Evolutionary conservation across 2,329 filamentous ascomycete species (phyloP).

Genomic region (Leptographium radiaticola): DNA sequence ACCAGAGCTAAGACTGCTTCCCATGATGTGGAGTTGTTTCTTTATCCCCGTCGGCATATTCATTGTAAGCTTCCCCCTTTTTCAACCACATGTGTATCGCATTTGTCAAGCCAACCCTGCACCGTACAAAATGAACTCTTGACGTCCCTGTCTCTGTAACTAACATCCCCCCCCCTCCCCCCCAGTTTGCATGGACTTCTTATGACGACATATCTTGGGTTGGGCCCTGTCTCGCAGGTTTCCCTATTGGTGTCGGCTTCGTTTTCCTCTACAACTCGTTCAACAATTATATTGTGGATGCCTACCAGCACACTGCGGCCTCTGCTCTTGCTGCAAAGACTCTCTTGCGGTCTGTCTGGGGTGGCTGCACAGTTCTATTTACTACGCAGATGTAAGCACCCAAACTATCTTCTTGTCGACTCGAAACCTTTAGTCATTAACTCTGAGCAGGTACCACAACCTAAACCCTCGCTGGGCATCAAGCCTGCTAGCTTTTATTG

Average conservation of each 20-base stretch:
- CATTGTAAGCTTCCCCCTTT: slow-evolving; percentile 15
- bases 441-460: not conserved
- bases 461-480: slow-evolving; percentile 13
- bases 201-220: slow-evolving; percentile 21
- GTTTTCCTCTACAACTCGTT: slow-evolving; percentile 25
- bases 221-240: slow-evolving; percentile 17
- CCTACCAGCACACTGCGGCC: slow-evolving; percentile 32
- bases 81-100: not conserved
- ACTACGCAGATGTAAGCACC: slow-evolving; percentile 20
- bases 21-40: slow-evolving; percentile 33
- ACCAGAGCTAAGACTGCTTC: slow-evolving; percentile 18
- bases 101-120: not conserved
- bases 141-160: not conserved
- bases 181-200: slow-evolving; percentile 20
- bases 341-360: slow-evolving; percentile 39
- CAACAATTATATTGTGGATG: slow-evolving; percentile 47
- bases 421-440: slow-evolving; percentile 4
- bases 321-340: slow-evolving; percentile 48
- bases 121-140: not conserved
- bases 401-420: slow-evolving; percentile 26
- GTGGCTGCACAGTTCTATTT: slow-evolving; percentile 37
- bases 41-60: slow-evolving; percentile 42
- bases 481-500: slow-evolving; percentile 28
- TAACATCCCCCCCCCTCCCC: too few relatives aligned
- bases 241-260: slow-evolving; percentile 14